Conservation (phyloP, 306 rosid species). For the Malus sylvestris region DNA sequence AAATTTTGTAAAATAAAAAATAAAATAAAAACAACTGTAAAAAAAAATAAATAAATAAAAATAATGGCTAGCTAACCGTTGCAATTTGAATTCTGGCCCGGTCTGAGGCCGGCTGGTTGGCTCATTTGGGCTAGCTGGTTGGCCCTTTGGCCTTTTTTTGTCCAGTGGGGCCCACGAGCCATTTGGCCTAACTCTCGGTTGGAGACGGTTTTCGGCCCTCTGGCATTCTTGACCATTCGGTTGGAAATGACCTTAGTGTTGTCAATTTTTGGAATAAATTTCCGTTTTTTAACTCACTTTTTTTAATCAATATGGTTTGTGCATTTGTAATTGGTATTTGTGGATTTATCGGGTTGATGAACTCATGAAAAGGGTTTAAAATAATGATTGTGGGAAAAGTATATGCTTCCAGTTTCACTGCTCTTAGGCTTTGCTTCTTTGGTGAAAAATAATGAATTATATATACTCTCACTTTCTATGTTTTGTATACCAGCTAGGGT, state of each 20-base stretch:
- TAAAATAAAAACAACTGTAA: too few relatives aligned
- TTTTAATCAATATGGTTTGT: conserved; percentile 1
- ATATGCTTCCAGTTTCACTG: background rate
- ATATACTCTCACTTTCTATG: background rate
- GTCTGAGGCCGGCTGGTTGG: too few relatives aligned
- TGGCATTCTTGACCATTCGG: too few relatives aligned
- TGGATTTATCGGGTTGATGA: background rate
- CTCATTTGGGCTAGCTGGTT: too few relatives aligned
- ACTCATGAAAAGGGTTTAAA: background rate
- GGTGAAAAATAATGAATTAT: conserved; percentile 3
- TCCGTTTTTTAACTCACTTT: background rate
- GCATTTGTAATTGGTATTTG: conserved; percentile 2
- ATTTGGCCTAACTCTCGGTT: too few relatives aligned
- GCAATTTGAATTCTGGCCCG: too few relatives aligned
- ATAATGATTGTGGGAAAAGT: background rate
- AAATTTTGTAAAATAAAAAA: too few relatives aligned
- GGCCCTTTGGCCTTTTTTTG: too few relatives aligned
- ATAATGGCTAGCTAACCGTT: too few relatives aligned
- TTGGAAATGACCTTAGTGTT: background rate
- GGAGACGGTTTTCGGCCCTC: too few relatives aligned
- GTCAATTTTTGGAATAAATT: conserved; percentile 7
- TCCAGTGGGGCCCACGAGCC: too few relatives aligned
- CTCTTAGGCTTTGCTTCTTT: background rate
- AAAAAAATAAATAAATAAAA: too few relatives aligned
- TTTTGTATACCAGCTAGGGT: background rate